Conservation (phyloP, 2,329 filamentous ascomycete genomes). For the Microcera coccophila region DNA sequence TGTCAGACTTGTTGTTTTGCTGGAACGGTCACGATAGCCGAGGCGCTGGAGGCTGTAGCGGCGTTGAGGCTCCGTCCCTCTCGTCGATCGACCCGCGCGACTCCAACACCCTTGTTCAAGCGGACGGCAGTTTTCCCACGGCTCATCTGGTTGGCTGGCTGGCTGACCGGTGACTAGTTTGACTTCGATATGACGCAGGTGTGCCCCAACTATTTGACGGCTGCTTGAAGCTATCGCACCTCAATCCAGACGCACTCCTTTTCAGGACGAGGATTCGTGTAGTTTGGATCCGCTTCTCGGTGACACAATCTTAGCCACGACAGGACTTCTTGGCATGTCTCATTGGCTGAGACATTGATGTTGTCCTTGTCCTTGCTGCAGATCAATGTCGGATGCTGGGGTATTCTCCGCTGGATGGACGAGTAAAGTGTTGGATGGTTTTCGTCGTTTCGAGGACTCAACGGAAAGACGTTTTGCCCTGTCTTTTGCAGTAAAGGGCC, state of each 20-base stretch:
- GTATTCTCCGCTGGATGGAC: neutral
- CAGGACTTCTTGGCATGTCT: neutral
- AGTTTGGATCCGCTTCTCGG: too few relatives aligned
- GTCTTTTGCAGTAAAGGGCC: too few relatives aligned
- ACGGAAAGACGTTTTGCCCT: too few relatives aligned
- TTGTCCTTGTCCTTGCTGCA: neutral
- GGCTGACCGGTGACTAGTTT: too few relatives aligned
- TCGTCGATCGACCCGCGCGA: conserved; percentile 7
- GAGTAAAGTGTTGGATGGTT: too few relatives aligned
- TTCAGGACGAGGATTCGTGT: too few relatives aligned
- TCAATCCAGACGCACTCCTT: too few relatives aligned
- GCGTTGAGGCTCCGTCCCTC: conserved; percentile 6
- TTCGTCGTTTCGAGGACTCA: too few relatives aligned
- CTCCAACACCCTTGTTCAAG: conserved; percentile 23
- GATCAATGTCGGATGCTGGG: neutral
- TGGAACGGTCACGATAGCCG: conserved; percentile 21
- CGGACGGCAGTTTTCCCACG: conserved; percentile 23
- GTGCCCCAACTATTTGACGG: neutral
- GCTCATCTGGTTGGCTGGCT: conserved; percentile 16
- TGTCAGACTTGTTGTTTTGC: too few relatives aligned
- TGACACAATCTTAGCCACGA: neutral
- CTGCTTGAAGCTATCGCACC: too few relatives aligned
- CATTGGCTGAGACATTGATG: neutral
- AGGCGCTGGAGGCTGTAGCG: conserved; percentile 10
- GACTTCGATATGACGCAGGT: conserved; percentile 2